Evolutionary conservation across 768 basidiomycete species (phyloP).

Genomic region (Lactarius hengduanensis): DNA sequence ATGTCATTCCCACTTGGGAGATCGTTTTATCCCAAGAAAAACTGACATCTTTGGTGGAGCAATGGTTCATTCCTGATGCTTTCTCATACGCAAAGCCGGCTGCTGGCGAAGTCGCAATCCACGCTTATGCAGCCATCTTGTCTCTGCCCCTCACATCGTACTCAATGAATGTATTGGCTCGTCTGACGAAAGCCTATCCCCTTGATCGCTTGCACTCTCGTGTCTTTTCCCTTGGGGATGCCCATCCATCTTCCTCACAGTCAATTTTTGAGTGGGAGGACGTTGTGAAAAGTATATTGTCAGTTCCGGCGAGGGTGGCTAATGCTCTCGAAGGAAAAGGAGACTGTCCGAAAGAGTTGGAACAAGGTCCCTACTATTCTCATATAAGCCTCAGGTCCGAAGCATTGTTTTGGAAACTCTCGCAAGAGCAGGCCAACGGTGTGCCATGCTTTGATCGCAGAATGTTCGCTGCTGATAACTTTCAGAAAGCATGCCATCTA

Average conservation of each 20-base stretch:
- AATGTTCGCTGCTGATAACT: not conserved
- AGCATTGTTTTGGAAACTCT: conserved; percentile 46
- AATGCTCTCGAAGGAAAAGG: conserved; percentile 57
- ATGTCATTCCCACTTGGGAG: conserved; percentile 71
- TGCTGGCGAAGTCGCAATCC: conserved; percentile 53
- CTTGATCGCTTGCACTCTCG: conserved; percentile 63
- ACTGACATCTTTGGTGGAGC: conserved; percentile 48
- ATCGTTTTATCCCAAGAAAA: conserved; percentile 49
- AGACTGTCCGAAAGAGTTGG: conserved; percentile 47
- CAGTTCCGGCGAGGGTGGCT: conserved; percentile 74
- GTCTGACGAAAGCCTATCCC: conserved; percentile 61
- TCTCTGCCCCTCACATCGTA: conserved; percentile 48
- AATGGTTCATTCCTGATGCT: conserved; percentile 72
- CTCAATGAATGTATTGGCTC: conserved; percentile 51
- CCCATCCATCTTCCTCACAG: conserved; percentile 31
- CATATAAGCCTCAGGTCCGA: conserved; percentile 54
- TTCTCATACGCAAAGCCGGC: conserved; percentile 50
- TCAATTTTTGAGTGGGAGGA: conserved; percentile 66
- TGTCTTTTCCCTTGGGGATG: conserved; percentile 40
- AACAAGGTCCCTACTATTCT: conserved; percentile 57
- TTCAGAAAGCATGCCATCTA: conserved; percentile 35
- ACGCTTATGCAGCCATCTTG: conserved; percentile 66
- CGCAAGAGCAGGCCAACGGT: conserved; percentile 44
- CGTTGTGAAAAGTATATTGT: conserved; percentile 59
- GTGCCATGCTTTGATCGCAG: conserved; percentile 29